Conservation (phyloP, 2,329 filamentous ascomycete genomes). For the Rhinocladiella similis region DNA sequence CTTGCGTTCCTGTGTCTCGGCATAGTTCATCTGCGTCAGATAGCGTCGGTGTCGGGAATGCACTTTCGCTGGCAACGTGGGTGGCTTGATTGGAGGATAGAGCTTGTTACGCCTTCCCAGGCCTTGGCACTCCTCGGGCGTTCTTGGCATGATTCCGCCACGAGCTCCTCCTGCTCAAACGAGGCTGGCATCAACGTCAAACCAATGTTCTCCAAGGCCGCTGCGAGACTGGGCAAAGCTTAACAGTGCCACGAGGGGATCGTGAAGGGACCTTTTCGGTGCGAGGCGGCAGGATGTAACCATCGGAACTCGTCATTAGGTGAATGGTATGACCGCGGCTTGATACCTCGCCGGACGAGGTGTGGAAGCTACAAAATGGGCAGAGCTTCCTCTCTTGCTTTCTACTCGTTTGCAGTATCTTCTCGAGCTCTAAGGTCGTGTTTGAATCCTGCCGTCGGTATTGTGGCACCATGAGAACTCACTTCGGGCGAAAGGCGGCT, state of each 20-base stretch:
- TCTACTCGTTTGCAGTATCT: background rate
- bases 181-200: conserved; percentile 2
- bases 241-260: conserved; percentile 9
- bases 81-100: conserved; percentile 15
- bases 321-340: background rate
- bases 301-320: background rate
- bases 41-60: background rate
- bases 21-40: background rate
- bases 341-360: background rate
- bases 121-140: conserved; percentile 10
- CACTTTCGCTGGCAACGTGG: conserved; percentile 16
- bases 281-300: background rate
- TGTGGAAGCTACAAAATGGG: conserved; percentile 15
- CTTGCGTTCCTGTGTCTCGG: background rate
- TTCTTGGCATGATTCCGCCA: conserved; percentile 13
- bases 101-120: background rate
- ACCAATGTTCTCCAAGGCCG: background rate
- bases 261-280: background rate
- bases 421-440: background rate
- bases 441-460: background rate
- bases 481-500: conserved; percentile 15
- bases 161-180: conserved; percentile 12
- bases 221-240: conserved; percentile 4
- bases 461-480: conserved; percentile 7
- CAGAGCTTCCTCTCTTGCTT: background rate